These are phyloP conservation scores for Candida rishiriensis DNA, from an alignment of 805 yeast genomes.

Conservation along the genomic window DNA sequence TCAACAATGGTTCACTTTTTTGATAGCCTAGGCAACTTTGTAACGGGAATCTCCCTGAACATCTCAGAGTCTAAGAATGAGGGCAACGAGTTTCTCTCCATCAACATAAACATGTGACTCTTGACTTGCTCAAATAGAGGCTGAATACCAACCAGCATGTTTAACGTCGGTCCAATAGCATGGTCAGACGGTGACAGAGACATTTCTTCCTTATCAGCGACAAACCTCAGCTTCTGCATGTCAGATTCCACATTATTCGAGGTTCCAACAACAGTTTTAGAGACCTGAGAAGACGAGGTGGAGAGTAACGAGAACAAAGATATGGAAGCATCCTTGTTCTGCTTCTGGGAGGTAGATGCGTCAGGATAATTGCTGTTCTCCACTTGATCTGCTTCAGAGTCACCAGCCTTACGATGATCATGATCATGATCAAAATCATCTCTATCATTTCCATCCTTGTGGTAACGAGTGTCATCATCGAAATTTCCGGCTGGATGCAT, in stretches of 20 bases:
- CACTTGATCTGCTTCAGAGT: too few species aligned
- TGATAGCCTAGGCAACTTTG: neutral
- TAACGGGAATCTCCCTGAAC: constrained; percentile 28
- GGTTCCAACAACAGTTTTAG: neutral
- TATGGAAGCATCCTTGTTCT: too few species aligned
- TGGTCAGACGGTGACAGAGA: constrained; percentile 31
- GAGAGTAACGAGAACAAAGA: neutral
- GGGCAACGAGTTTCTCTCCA: constrained; percentile 72
- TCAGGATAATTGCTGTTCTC: too few species aligned
- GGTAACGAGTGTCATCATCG: too few species aligned
- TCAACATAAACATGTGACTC: constrained; percentile 47
- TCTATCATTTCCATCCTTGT: neutral
- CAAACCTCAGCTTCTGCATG: constrained; percentile 4
- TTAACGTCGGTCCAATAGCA: constrained; percentile 31
- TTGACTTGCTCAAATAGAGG: constrained; percentile 47
- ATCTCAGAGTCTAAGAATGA: constrained; percentile 51
- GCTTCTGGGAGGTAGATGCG: too few species aligned
- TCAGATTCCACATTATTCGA: constrained; percentile 2
- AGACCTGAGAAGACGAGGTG: neutral
- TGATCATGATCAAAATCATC: neutral
- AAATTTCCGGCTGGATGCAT: too few species aligned
- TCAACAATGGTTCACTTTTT: neutral
- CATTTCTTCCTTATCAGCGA: constrained; percentile 1
- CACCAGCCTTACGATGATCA: neutral
- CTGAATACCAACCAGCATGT: constrained; percentile 33